Evolutionary conservation across 2,329 filamentous ascomycete genomes (phyloP), one percentile per base, ranked within the genome.

Genomic region (Neopestalotiopsis rosae): DNA sequence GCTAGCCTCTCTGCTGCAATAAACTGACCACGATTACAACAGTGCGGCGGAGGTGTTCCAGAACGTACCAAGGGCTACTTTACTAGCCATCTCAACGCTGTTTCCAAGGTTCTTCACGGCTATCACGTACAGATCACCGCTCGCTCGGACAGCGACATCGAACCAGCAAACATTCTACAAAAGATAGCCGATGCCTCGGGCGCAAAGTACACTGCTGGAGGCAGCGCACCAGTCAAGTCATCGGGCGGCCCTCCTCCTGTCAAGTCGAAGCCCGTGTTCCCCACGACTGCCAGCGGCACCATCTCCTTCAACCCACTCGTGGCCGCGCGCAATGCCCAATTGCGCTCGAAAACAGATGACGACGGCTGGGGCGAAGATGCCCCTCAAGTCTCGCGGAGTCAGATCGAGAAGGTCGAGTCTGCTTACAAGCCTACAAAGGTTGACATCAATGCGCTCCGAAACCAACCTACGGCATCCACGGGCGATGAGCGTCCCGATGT

Each of bases 11-110:
- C n/a, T 42, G n/a, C 13, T 28, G n/a, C 12, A n/a, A 17, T 30
- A 34, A 56, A 20, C 63, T 66, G 52, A 66, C 40, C 32, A 34
- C n/a, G 17, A n/a, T 49, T 13, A 7, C 7, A 52, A 62, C 67
- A 79, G 92, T 99, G 96, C 80, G 96, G 96, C 73, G 95, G 97
- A 78, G 96, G 96, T 75, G 96, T 99, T 17, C 96, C 96, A n/a
- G 96, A 99, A 83, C 88, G 95, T 76, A 98, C 95, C 71, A 99
- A 98, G 83, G 96, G 96, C 73, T 98, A 98, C 83, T 99, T 99
- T 80, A 97, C 94, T 73, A 98, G 94, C 83, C 95, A 99, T 82
- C 85, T 96, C 62, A 91, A 92, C 70, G 92, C 94, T 62, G 94
- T 98, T 49, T 91, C 94, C 71, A 98, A 97, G 82, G 87, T 98